A percentile compares a stretch with the other conserved stretches of the same genome.
Conservation (phyloP, 1,284 basidiomycete genomes). For the Thecaphora frezii region DNA sequence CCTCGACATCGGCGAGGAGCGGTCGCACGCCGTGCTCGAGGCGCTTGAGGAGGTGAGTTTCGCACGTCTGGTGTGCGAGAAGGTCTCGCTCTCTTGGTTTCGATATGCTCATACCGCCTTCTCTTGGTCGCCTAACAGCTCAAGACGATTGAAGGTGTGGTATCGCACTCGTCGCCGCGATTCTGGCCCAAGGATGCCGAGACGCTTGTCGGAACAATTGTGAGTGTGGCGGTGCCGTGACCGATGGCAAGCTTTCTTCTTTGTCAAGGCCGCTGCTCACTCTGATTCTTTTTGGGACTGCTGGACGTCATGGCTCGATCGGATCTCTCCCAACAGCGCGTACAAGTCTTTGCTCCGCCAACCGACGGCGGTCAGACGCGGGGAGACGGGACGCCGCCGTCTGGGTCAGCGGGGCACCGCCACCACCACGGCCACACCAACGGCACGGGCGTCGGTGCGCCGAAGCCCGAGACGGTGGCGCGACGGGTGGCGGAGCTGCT, state of each 20-base stretch:
- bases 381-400: constrained; percentile 64
- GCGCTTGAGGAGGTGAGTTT: constrained; percentile 76
- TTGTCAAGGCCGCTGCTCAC: constrained; percentile 1
- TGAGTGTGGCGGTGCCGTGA: constrained; percentile 65
- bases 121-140: constrained; percentile 27
- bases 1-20: constrained; percentile 75
- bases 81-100: too few species aligned
- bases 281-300: not conserved
- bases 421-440: constrained; percentile 62
- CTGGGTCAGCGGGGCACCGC: constrained; percentile 62
- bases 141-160: constrained; percentile 68
- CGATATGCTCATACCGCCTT: not conserved
- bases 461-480: constrained; percentile 34
- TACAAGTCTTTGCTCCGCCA: too few species aligned
- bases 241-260: constrained; percentile 62
- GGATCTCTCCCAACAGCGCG: too few species aligned
- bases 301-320: too few species aligned
- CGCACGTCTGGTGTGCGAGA: too few species aligned
- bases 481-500: constrained; percentile 38
- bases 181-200: constrained; percentile 96
- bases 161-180: constrained; percentile 75
- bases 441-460: constrained; percentile 14
- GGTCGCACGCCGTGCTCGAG: constrained; percentile 68
- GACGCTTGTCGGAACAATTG: constrained; percentile 83
- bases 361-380: too few species aligned